Percentiles rank a stretch among this genome's conserved stretches.
These are phyloP conservation scores for Hymenoscyphus infarciens DNA, from an alignment of 2,329 filamentous ascomycete species.

Conservation along the genomic window DNA sequence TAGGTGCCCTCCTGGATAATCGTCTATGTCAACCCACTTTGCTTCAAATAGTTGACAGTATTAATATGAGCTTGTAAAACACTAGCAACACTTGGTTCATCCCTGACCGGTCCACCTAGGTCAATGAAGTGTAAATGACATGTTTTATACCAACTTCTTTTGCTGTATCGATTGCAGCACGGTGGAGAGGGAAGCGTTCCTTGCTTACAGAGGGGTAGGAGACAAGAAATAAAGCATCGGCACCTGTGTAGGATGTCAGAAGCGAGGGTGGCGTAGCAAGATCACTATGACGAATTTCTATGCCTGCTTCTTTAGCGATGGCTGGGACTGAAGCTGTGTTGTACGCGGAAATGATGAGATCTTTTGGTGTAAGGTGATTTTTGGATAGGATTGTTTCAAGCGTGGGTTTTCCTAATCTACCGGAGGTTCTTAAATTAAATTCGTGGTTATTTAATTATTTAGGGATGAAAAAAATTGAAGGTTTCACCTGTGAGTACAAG, in stretches of 20 bases:
- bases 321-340: not conserved
- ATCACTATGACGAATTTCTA: not conserved
- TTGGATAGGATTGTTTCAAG: not conserved
- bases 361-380: not conserved
- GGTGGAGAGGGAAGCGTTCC: not conserved
- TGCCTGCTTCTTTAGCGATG: not conserved
- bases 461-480: not conserved
- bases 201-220: not conserved
- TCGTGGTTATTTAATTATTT: not conserved
- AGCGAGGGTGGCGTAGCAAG: not conserved
- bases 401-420: not conserved
- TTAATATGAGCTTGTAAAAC: not conserved
- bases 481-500: not conserved
- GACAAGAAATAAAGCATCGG: not conserved
- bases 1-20: not conserved
- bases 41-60: not conserved
- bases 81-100: not conserved
- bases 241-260: not conserved
- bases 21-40: not conserved
- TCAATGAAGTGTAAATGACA: not conserved
- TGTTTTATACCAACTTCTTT: not conserved
- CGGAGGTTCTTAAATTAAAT: not conserved
- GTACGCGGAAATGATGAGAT: not conserved
- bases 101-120: not conserved
- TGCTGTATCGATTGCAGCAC: not conserved